Base-by-base conservation (phyloP, 441 rosid genomes). In the Theobroma grandiflorum region DNA sequence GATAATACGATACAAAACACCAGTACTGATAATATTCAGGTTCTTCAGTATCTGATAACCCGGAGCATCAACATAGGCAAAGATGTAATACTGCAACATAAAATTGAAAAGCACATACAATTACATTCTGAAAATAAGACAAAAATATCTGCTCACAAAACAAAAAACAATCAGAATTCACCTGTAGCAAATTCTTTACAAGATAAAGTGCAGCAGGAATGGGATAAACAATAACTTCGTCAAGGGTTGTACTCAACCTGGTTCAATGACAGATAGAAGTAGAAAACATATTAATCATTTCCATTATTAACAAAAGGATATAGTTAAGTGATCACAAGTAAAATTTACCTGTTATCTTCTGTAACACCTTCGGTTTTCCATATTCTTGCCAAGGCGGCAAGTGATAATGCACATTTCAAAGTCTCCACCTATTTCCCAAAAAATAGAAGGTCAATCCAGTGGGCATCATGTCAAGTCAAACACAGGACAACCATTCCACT, bases 41-140 rank as follows among this genome's bases (percentile, higher is more conserved):
- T 96, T 96, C 95, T 96, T 96, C 87, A 92, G 86, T 86, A 96
- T 96, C 88, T 95, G 99, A 84, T 96, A 95, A 69, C 98, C 99
- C 9, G 98, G 98, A 33, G 99, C 99, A 75, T 93, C 97, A 65
- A 92, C 98, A 68, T 96, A 96, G 15, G 98, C 96, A 88, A 96
- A 95, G 85, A 96, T 96, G 87, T 96, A 96, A 86, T 96, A 96
- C 98, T 95, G 91, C 90, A 80, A 85, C 53, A 77, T 15, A 85
- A 84, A 81, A 83, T 3, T 35, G 16, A 74, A 78, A 69, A 52
- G n/a, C 35, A 61, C 33, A 81, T 9, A 78, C 38, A 43, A 74
- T 63, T 10, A 83, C 6, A 72, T 69, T 15, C 78, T 4, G 38
- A 58, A 84, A 75, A 55, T 45, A 66, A 16, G 20, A 22, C 72